Conservation (phyloP, 192 early-diverging fungal species). For the Phlyctochytrium arcticum region DNA sequence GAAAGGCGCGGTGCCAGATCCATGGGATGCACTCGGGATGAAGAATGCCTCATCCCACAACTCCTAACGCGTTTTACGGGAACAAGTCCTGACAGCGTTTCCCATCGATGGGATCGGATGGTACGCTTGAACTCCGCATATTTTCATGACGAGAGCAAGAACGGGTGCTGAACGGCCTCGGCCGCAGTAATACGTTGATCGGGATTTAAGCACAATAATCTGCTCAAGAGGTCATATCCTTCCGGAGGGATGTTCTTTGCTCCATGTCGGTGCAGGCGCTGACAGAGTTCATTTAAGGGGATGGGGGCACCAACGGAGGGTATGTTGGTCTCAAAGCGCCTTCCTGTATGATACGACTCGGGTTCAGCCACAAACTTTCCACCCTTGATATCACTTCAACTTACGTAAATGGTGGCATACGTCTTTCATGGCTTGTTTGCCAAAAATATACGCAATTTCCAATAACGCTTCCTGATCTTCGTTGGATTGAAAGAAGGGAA, state of each 20-base stretch:
- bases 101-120: no score
- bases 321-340: slow-evolving; percentile 53
- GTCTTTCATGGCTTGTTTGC: slow-evolving; percentile 67
- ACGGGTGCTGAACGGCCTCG: slow-evolving; percentile 76
- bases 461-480: slow-evolving; percentile 84
- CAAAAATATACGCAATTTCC: slow-evolving; percentile 80
- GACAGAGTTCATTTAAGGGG: slow-evolving; percentile 35
- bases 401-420: slow-evolving; percentile 61
- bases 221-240: slow-evolving; percentile 61
- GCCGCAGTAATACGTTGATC: slow-evolving; percentile 65
- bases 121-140: no score
- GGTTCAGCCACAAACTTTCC: no score
- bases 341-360: slow-evolving; percentile 51
- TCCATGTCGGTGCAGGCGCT: slow-evolving; percentile 35
- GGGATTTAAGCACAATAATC: slow-evolving; percentile 55
- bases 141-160: no score
- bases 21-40: no score
- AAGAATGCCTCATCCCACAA: no score
- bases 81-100: no score
- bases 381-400: no score
- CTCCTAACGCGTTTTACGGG: no score
- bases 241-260: slow-evolving; percentile 38
- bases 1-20: no score
- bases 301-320: slow-evolving; percentile 31
- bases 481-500: slow-evolving; percentile 86